A percentile compares a stretch with the other conserved stretches of the same genome.
These are phyloP conservation scores for Fusarium sp. DNA, from an alignment of 2,329 filamentous ascomycete species.

Conservation along the genomic window DNA sequence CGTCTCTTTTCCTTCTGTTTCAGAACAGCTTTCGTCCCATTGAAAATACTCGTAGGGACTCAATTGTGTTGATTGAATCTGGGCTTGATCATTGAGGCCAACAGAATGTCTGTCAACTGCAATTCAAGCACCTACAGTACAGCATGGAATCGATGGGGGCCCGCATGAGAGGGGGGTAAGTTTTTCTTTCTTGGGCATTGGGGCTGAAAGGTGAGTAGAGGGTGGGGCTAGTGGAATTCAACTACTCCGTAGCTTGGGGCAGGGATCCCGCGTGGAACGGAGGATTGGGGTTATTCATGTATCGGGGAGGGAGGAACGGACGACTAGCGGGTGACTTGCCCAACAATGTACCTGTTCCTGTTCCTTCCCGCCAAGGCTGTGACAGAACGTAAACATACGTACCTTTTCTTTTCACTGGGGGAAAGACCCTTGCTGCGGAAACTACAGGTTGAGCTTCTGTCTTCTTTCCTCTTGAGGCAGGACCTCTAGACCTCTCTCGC, in stretches of 20 bases:
- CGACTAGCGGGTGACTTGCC: slow-evolving; percentile 10
- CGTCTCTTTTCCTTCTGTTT: background rate
- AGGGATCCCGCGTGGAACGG: slow-evolving; percentile 45
- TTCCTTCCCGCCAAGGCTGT: slow-evolving; percentile 1
- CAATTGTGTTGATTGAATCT: slow-evolving; percentile 4
- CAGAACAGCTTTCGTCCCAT: background rate
- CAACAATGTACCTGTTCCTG: slow-evolving; percentile 10
- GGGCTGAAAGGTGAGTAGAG: slow-evolving; percentile 43
- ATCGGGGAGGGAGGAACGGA: slow-evolving; percentile 31
- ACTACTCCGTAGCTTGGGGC: slow-evolving; percentile 2
- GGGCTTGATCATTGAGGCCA: slow-evolving; percentile 27
- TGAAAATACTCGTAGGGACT: background rate
- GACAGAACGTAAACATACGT: slow-evolving; percentile 32
- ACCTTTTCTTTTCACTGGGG: slow-evolving; percentile 27
- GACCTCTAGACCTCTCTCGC: slow-evolving; percentile 13
- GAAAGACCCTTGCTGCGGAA: slow-evolving; percentile 35
- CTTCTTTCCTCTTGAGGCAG: slow-evolving; percentile 43
- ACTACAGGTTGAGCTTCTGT: slow-evolving; percentile 40
- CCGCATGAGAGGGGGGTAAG: too few species aligned
- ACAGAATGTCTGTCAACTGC: slow-evolving; percentile 20
- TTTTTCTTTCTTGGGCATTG: slow-evolving; percentile 44
- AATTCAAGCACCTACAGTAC: slow-evolving; percentile 13
- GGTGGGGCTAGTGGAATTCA: slow-evolving; percentile 23
- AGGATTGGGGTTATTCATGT: slow-evolving; percentile 43
- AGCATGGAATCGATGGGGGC: slow-evolving; percentile 38